Base-by-base conservation (phyloP, 192 early-diverging fungal genomes). In the Dispira parvispora region DNA sequence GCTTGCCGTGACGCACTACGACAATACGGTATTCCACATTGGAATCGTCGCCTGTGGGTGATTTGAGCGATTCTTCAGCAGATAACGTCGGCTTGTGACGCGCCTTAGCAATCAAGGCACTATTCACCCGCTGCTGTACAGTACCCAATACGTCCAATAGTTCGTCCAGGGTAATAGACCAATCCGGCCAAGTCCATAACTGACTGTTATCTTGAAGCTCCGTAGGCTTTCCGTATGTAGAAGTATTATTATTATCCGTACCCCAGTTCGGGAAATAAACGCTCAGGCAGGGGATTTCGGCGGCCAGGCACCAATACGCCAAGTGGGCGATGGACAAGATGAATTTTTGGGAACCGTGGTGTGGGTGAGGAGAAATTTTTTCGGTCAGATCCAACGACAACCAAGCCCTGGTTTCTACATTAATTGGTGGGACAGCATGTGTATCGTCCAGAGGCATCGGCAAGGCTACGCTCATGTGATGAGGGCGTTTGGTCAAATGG, bases 211-310 rank as follows among this genome's bases (percentile, higher is more conserved):
- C 26, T 26, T n/a, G 50, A 52, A 18, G 50, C 18, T 52, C 21
- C 21, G 8, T n/a, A n/a, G 8, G 50, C 13, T 52, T 25, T 38
- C 32, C 32, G 6, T 38, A 6, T 6, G 6, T 6, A 38, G 6
- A 38, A 4, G 32, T 38, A 6, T 38, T 38, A 1, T 38, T 38
- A 6, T 4, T 6, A 38, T 6, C 32, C 1, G 32, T 38, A 38
- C 32, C 25, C 58, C 58, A 61, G 4, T 61, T n/a, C 8, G 58
- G 58, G 9, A 45, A 44, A 44, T 23, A 61, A 21, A 61, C 42
- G 58, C 58, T 61, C 38, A 61, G 14, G 18, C 58, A 61, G 38
- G 58, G 58, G 16, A 61, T 32, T 13, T 45, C 58, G 23, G 58
- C 58, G 58, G 58, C 58, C 32, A 61, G 43, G 6, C 43, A 61